A percentile compares a stretch with the other conserved stretches of the same genome.
Conservation (phyloP, 2,329 filamentous ascomycete species). For the Ophiostoma pallidulum region DNA sequence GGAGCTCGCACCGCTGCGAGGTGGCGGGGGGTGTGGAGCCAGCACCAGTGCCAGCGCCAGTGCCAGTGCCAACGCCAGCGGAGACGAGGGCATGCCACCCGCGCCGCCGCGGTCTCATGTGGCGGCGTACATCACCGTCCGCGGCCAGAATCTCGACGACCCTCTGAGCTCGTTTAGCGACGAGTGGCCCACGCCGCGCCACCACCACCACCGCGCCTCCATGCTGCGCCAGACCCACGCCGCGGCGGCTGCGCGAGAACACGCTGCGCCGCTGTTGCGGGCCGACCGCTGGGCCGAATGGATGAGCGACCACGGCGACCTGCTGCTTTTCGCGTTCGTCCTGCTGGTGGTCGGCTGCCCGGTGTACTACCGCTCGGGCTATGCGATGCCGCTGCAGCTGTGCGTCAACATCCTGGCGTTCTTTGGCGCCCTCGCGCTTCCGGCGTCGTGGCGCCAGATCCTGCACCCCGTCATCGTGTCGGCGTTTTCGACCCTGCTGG, state of each 20-base stretch:
- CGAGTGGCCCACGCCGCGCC: conserved; percentile 11
- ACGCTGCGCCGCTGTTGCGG: conserved; percentile 35
- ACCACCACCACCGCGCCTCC: conserved; percentile 18
- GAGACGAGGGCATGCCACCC: neutral
- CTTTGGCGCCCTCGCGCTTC: conserved; percentile 39
- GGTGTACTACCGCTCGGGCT: conserved; percentile 42
- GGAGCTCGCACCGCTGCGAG: neutral
- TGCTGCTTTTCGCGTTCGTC: conserved; percentile 33
- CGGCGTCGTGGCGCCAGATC: conserved; percentile 38
- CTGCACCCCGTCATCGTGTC: conserved; percentile 51
- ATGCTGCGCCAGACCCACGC: neutral
- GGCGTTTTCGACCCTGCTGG: conserved; percentile 42
- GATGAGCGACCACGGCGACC: conserved; percentile 37
- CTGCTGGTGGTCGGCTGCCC: conserved; percentile 45
- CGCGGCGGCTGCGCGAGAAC: conserved; percentile 14
- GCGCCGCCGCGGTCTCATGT: conserved; percentile 13
- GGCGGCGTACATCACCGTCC: conserved; percentile 17
- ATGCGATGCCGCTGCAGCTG: conserved; percentile 41
- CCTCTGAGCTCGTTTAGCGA: conserved; percentile 18
- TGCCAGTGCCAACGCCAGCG: conserved; percentile 12
- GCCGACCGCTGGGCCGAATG: conserved; percentile 41
- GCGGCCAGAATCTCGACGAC: conserved; percentile 18
- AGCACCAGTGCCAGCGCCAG: conserved; percentile 13
- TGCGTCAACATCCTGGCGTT: conserved; percentile 42
- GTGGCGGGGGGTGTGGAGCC: conserved; percentile 15